Evolutionary conservation across 2,329 filamentous ascomycete genomes (phyloP), one percentile per base, ranked within the genome.

Genomic region (Pseudogymnoascus verrucosus): DNA sequence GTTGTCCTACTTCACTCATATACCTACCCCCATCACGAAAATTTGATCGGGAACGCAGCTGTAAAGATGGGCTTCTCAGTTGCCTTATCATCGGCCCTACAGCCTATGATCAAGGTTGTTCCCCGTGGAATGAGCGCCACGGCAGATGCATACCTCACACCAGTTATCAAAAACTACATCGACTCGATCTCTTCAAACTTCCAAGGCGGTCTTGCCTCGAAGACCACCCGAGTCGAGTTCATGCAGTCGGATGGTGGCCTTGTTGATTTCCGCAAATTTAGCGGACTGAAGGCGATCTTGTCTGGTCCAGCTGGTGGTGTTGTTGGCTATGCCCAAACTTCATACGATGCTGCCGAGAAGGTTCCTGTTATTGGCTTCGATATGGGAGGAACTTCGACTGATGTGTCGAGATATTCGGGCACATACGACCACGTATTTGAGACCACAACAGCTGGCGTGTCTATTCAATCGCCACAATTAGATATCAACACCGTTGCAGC

Each of bases 381-480:
- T 66, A 89, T 89, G 87, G 71, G 71, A 19, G 87, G 87, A 14
- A 89, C 87, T 5, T 86, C 82, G 47, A 89, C 87, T 1, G 87
- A 89, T 72, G 85, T 89, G 12, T 87, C 84, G 62, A 77, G 87
- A 61, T 89, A 87, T 69, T 83, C 82, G 10, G 87, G 87, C 21
- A 78, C 84, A 63, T 85, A 88, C 67, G 86, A 89, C 64, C 87
- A 90, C 69, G 85, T 88, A 0, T 91, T 92, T 65, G 89, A 91
- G 70, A 91, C 88, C 0, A 91, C 88, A 0, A 91, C 88, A 0
- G 89, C 90, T 0, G 90, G 89, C 11, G 85, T 93, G 1, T 88
- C 88, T 1, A 90, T 93, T 10, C 89, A 92, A 67, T 88, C 86
- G 1, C 89, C 90, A 0, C 89, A 93, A 71, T 81, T 93, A 1